phyloP scores from a whole-genome alignment of 352 stramenopile species.

The Phytophthora tentaculata region DNA sequence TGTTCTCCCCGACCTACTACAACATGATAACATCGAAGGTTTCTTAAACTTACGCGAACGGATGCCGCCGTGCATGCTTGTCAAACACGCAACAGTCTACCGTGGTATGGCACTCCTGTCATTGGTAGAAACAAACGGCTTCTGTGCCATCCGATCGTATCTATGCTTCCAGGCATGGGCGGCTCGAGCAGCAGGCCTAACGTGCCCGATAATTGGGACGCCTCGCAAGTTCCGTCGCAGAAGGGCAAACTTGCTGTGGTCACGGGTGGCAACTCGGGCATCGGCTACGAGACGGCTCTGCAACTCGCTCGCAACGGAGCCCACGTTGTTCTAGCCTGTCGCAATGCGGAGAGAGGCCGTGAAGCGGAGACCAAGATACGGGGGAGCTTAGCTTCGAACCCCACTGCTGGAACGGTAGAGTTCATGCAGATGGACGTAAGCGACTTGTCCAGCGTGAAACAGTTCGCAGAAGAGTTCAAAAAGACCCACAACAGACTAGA shows the following conservation, averaged over 20 bases:
- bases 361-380: constrained; percentile 25
- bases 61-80: too few species aligned
- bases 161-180: constrained; percentile 16
- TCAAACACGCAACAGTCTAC: too few species aligned
- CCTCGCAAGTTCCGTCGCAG: constrained; percentile 33
- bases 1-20: too few species aligned
- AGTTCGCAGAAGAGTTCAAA: constrained; percentile 43
- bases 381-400: neutral
- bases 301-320: constrained; percentile 41
- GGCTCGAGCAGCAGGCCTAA: constrained; percentile 7
- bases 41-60: too few species aligned
- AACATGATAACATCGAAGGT: too few species aligned
- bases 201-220: constrained; percentile 32
- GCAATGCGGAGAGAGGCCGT: constrained; percentile 23
- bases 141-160: neutral
- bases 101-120: too few species aligned
- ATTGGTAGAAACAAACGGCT: constrained; percentile 17
- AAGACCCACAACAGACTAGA: constrained; percentile 39
- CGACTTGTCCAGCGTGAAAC: constrained; percentile 43
- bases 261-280: constrained; percentile 50
- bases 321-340: constrained; percentile 49
- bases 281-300: constrained; percentile 46
- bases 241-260: constrained; percentile 37
- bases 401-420: constrained; percentile 30
- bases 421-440: constrained; percentile 55